Conservation (phyloP, 139 green algal genomes). For the Trebouxia sp. region DNA sequence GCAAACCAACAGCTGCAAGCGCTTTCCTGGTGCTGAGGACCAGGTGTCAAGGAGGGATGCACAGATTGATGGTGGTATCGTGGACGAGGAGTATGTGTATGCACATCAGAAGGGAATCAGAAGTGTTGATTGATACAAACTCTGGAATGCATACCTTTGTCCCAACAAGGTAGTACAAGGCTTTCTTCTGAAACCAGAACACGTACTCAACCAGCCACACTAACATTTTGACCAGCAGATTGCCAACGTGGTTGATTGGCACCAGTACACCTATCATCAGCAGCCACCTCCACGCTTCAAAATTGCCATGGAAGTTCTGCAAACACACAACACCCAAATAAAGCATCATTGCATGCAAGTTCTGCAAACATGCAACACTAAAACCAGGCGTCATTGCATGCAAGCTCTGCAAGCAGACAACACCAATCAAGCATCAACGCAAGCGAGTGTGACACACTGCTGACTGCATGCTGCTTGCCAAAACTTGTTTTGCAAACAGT, state of each 20-base stretch:
- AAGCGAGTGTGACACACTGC: neutral
- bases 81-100: too few species aligned
- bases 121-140: too few species aligned
- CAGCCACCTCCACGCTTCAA: constrained; percentile 25
- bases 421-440: neutral
- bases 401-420: neutral
- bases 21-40: too few species aligned
- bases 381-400: too few species aligned
- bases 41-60: too few species aligned
- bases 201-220: neutral
- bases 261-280: neutral
- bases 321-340: too few species aligned
- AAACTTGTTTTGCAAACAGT: neutral
- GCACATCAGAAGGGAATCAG: too few species aligned
- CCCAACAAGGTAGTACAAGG: constrained; percentile 23
- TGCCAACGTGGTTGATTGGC: neutral
- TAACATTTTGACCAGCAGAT: constrained; percentile 12
- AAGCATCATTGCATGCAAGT: neutral
- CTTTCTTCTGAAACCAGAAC: constrained; percentile 22
- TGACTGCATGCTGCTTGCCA: neutral
- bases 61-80: too few species aligned
- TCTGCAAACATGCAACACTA: neutral
- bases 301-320: constrained; percentile 25
- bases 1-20: too few species aligned
- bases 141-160: constrained; percentile 19